Base-by-base conservation (phyloP, 371 early-diverging fungal genomes). In the Parasitella parasitica region DNA sequence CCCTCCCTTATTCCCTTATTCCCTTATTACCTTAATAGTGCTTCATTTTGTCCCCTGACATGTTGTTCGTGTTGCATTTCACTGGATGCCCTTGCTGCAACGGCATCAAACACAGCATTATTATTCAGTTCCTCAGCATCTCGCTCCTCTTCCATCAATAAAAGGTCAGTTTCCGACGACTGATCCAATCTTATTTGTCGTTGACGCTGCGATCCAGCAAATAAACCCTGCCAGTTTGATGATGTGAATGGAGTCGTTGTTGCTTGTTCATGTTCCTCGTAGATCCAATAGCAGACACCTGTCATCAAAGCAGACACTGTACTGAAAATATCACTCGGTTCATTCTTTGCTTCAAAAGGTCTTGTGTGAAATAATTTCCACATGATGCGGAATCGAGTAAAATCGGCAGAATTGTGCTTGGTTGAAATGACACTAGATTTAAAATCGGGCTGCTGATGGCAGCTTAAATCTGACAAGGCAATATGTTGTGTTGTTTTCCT, bases 101-200 rank as follows among this genome's bases (percentile, higher is more conserved):
- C 71, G 13, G 54, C 73, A 27, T 71, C 57, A 54, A 69, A 69
- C 11, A 76, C 58, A 20, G 70, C 66, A 62, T 62, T 71, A 27
- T 66, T 68, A 39, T 69, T 56, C 6, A 78, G 57, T 26, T 73
- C 78, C 2, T 28, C 53, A 9, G 78, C 78, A 59, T 78, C 78
- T 52, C 57, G 64, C 30, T 75, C 73, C 16, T 71, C 73, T 26
- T 69, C 69, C 18, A 61, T 54, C 36, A 68, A 46, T 18, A 77
- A 39, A 27, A 59, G n/a, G 5, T 52, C 36, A 36, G 64, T 54
- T 52, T 20, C 28, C 34, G 52, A 52, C 16, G 50, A 49, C 1
- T 18, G 9, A 41, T 43, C 22, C 18, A 43, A 9, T 7, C 2
- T 6, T 7, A 43, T 43, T 5, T 43, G 43, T 43, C 22, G 1